A percentile compares a stretch with the other conserved stretches of the same genome.
Conservation (phyloP, 345 rosid species). For the Nasturtium officinale region DNA sequence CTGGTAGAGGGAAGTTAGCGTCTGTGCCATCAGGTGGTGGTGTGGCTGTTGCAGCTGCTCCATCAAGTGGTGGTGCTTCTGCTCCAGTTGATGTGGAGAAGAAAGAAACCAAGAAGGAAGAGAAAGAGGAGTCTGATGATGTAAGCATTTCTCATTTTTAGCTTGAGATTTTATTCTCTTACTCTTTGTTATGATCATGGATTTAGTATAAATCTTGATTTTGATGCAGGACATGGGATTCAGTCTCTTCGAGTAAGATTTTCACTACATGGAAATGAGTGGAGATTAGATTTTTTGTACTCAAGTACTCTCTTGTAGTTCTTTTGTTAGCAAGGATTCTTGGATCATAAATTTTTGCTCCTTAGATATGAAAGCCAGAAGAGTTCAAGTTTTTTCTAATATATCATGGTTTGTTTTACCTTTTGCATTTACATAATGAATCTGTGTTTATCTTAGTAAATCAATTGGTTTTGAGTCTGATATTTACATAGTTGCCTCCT, state of each 20-base stretch:
- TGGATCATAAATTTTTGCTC: neutral
- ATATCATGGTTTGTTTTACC: neutral
- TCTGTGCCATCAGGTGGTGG: slow-evolving; percentile 77
- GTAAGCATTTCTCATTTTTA: slow-evolving; percentile 44
- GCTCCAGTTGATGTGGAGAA: slow-evolving; percentile 62
- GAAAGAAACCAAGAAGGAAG: slow-evolving; percentile 77
- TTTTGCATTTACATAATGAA: neutral
- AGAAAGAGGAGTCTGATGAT: slow-evolving; percentile 82
- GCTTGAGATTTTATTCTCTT: neutral
- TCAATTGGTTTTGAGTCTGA: neutral
- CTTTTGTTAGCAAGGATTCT: slow-evolving; percentile 1
- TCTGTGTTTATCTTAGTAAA: neutral
- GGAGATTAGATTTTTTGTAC: slow-evolving; percentile 23
- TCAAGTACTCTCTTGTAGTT: neutral
- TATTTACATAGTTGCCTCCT: neutral
- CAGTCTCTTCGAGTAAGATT: slow-evolving; percentile 70
- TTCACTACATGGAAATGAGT: slow-evolving; percentile 10
- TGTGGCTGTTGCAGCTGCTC: slow-evolving; percentile 48
- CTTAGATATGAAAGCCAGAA: neutral
- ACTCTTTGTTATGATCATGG: neutral
- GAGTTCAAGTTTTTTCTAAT: neutral
- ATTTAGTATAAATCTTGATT: neutral
- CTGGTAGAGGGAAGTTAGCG: slow-evolving; percentile 32
- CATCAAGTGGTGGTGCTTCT: slow-evolving; percentile 46
- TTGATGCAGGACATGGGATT: slow-evolving; percentile 77